Base-by-base conservation (phyloP, 306 rosid species). In the Dalbergia oliveri region DNA sequence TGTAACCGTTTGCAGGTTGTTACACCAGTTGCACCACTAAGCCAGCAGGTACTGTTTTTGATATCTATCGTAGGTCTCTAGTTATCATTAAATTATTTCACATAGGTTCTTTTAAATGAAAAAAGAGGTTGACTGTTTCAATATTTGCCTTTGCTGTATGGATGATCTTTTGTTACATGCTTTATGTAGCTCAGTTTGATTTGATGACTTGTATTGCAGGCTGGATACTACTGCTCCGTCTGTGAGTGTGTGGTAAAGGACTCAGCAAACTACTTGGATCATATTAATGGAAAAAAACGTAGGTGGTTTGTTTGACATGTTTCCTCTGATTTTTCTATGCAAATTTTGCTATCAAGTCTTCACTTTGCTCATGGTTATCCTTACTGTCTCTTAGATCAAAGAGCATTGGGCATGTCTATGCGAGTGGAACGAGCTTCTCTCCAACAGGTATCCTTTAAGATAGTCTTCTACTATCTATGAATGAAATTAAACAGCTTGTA, bases 391-490 rank as follows among this genome's bases (percentile, higher is more conserved):
- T 57, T 83, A 96, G 98, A 93, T 88, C 98, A 96, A 86, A 89
- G 98, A 88, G 98, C 98, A 2, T 84, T 96, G 92, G 99, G 99
- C 66, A 96, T 96, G 99, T 96, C 99, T 72, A 96, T 96, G 99
- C 86, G 97, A 81, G 97, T 92, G 43, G 98, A 96, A 79, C 91
- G 94, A 15, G 98, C 99, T 80, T 90, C 97, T 82, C 94, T 96
- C 33, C n/a, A 90, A 41, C 99, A 96, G 98, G 98, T 91, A 61
- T 34, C 41, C 56, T 67, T 19, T 34, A 14, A 50, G 56, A 66
- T 49, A 77, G 66, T 57, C 35, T 60, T 67, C 59, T 56, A 66
- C 26, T 57, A 23, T 39, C 66, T 51, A 43, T 61, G 45, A 37
- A 31, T 66, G n/a, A 61, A 66, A 67, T 73, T 44, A 66, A 12